Evolutionary conservation across 192 early-diverging fungal species (phyloP).

Genomic region (Podochytrium sp.): DNA sequence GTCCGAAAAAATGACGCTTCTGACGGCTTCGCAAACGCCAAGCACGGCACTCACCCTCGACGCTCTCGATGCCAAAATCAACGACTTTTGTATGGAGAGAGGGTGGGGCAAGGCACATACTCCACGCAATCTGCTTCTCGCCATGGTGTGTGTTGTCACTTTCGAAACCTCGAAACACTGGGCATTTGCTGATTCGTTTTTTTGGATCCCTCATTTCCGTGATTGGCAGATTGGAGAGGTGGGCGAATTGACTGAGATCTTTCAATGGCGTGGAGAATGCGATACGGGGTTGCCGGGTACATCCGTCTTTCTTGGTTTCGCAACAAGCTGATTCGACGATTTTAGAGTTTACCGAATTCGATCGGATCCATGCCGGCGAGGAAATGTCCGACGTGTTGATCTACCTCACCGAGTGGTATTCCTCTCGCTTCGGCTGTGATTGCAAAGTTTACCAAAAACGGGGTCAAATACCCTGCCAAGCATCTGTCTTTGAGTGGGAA

Average conservation of each 20-base stretch:
- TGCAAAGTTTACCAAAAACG: not conserved
- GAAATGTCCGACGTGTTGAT: constrained; percentile 13
- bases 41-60: not conserved
- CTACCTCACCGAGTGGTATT: not conserved
- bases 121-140: not conserved
- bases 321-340: not conserved
- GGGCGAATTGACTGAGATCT: constrained; percentile 1
- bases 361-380: not conserved
- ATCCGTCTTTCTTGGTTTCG: not conserved
- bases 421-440: not conserved
- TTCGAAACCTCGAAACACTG: not conserved
- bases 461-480: not conserved
- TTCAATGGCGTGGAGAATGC: not conserved
- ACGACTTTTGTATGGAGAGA: not conserved
- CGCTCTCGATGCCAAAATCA: not conserved
- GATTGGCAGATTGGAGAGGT: constrained; percentile 1
- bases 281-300: not conserved
- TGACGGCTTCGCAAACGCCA: too few relatives aligned
- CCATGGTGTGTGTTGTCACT: not conserved
- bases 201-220: not conserved
- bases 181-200: not conserved
- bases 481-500: too few relatives aligned
- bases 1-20: too few relatives aligned
- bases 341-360: not conserved
- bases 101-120: not conserved